Evolutionary conservation across 352 stramenopile genomes (phyloP), one percentile per base, ranked within the genome.

Genomic region (Aphanomyces stellatus): DNA sequence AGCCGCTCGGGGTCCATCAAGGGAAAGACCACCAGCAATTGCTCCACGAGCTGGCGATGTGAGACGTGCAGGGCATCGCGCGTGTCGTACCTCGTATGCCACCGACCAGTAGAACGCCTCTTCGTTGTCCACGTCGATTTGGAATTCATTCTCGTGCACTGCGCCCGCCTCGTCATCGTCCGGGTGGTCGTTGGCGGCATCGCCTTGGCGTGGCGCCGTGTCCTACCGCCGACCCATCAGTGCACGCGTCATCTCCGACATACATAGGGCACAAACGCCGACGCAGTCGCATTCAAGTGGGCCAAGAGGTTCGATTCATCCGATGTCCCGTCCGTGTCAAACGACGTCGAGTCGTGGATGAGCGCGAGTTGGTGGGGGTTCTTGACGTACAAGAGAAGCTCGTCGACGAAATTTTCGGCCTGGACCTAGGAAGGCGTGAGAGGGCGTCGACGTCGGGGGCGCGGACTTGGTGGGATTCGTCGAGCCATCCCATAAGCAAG

Each of bases 81-180:
- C n/a, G n/a, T n/a, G n/a, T n/a, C 65, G 48, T 76, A 93, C 84
- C 74, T 93, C 85, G 64, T 86, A 93, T 24, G 82, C 81, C 49
- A 93, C 76, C 15, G 85, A 93, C 85, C 85, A 93, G 66, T 91
- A 93, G 72, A 93, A 93, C 27, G 69, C 84, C 61, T 91, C 82
- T 75, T 93, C 85, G 51, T 84, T 75, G 66, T 86, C 74, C 72
- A 90, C 70, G 24, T 56, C 72, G 1, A 74, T 3, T 25, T 67
- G 27, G 62, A 42, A 60, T 65, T 46, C 37, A 2, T 46, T 19
- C 13, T 11, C 1, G 37, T 46, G 37, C n/a, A n/a, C n/a, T n/a
- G 42, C 42, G 37, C 37, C 37, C 8, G n/a, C 65, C 10, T 53
- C 51, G 15, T 57, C 56, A 8, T 75, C 62, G 2, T 64, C 70